Evolutionary conservation across 208 protist species (phyloP), one percentile per base, ranked within the genome.

Genomic region (Acanthamoeba comandoni): DNA sequence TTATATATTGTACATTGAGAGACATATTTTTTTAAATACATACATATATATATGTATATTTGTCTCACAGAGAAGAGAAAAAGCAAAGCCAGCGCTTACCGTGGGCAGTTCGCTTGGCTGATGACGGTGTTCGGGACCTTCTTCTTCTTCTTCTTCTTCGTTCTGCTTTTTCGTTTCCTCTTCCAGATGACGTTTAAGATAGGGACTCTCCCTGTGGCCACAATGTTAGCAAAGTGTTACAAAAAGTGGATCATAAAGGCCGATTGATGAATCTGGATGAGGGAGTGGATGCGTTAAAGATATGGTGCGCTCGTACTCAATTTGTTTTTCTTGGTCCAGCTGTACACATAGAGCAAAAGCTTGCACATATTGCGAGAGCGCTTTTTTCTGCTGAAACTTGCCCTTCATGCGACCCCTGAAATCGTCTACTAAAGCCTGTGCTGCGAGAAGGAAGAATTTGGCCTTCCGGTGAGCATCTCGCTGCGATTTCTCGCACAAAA

Each of bases 351-450:
- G 3, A 29, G 24, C 55, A 51, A 79, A 49, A 19, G 69, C 69
- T 51, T 79, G 69, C 69, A 58, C 55, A 29, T 58, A 51, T 51
- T 79, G 69, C 69, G 35, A 13, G 69, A 58, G 69, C 9, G 69
- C 69, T 22, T 79, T 79, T 1, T 51, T 39, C 69, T 79, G 19
- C 5, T 51, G n/a, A 51, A 79, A 79, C 29, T 51, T 39, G 2
- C 55, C 69, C 43, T 53, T 49, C 69, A 79, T 79, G 5, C 69
- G 29, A 24, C 55, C 69, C 69, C 55, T 79, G 69, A 35, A 79
- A 19, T 39, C 55, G 35, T 19, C 22, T 22, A n/a, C 69, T 9
- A 79, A 26, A 9, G 15, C 24, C 69, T 17, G 9, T 4, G 22
- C 39, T 79, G 19, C 62, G 39, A 17, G 26, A 24, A 43, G 35